Base-by-base conservation (phyloP, 257 asterid species). In the Henckelia pumila region DNA sequence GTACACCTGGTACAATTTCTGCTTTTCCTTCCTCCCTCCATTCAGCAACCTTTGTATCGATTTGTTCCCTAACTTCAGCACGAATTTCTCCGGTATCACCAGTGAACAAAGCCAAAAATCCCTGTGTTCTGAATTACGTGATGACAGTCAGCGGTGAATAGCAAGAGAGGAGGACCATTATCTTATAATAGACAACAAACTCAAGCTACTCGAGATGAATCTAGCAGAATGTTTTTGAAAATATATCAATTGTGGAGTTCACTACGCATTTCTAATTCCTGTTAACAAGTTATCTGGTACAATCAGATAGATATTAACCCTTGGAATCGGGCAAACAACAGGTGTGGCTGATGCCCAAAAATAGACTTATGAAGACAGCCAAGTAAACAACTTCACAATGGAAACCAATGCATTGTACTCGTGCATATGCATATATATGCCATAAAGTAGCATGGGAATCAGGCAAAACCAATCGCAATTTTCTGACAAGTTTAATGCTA, bases 1-100 rank as follows among this genome's bases (percentile, higher is more conserved):
- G 95, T 53, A 93, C 97, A 6, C 99, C 99, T 0, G 99, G 99
- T 20, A 91, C 77, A 25, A 93, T 88, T 77, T 93, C 99, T 0
- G 99, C 97, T 71, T 90, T 91, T 35, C 99, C 99, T 84, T 93
- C 99, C 71, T 93, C 99, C 59, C 97, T 78, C 99, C 99, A 93
- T 80, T 93, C 99, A 19, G 97, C 97, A 69, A 93, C 97, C 76
- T 93, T 93, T 16, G 97, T 90, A 80, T 86, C 99, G 16, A 93
- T 93, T 61, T 93, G 96, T 75, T 92, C 98, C 83, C 98, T 77
- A 61, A 92, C 98, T 80, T 92, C 98, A 28, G 92, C 88, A 56
- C 95, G 97, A 30, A 93, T 88, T 77, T 90, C 98, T 19, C 96
- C 97, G 0, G 96, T 90, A 72, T 93, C 95, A 17, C 98, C 96